A percentile compares a stretch with the other conserved stretches of the same genome.
Conservation (phyloP, 208 protist genomes). For the Leishmania turanica region DNA sequence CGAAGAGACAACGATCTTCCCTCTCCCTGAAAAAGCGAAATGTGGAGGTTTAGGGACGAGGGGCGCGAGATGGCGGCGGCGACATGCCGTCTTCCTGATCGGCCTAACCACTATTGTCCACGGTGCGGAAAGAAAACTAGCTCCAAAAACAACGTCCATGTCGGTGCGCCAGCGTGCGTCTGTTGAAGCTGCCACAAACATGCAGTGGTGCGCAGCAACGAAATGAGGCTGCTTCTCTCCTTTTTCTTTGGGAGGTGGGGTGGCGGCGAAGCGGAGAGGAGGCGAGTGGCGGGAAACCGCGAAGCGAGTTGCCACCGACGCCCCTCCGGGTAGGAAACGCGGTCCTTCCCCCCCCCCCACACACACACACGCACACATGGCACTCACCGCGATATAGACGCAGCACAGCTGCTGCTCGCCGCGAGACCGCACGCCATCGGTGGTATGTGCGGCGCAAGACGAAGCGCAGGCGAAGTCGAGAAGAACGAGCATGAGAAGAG, state of each 20-base stretch:
- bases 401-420: not conserved
- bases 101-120: too few species aligned
- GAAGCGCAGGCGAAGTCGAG: not conserved
- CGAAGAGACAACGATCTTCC: not conserved
- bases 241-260: not conserved
- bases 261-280: not conserved
- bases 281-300: not conserved
- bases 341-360: not conserved
- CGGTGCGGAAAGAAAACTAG: not conserved
- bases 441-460: not conserved
- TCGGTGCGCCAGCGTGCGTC: not conserved
- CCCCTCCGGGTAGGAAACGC: not conserved
- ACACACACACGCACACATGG: not conserved
- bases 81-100: not conserved
- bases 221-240: not conserved
- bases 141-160: not conserved
- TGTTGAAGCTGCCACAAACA: not conserved
- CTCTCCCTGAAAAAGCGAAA: not conserved
- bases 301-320: not conserved
- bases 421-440: not conserved
- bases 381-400: not conserved
- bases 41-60: not conserved
- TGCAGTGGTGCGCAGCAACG: not conserved
- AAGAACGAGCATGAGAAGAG: constrained; percentile 18
- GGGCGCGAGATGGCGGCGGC: not conserved